phyloP scores from a whole-genome alignment of 1,139 yeast genomes.

The Nakaseomyces nivariensis region DNA sequence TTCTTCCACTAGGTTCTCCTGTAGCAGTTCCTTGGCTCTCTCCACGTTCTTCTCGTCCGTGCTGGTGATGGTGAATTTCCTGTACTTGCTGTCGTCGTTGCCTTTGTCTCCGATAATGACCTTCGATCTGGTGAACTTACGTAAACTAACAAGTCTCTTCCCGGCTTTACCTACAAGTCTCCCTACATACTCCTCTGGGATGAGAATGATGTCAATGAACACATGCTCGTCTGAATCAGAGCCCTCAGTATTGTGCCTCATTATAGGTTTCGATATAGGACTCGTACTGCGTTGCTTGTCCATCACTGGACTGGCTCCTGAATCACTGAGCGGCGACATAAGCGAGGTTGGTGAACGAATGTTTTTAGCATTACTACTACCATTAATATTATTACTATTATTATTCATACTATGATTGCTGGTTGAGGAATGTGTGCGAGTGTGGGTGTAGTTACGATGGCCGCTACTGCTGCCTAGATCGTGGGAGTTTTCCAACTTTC shows the following conservation, averaged over 20 bases:
- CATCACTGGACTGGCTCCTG: neutral
- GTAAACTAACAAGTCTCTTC: slow-evolving; percentile 72
- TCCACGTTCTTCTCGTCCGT: slow-evolving; percentile 31
- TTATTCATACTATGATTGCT: neutral
- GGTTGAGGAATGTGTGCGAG: neutral
- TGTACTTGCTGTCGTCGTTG: slow-evolving; percentile 43
- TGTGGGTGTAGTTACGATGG: neutral
- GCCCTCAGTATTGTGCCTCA: slow-evolving; percentile 3
- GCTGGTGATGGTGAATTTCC: slow-evolving; percentile 68
- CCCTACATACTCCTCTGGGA: slow-evolving; percentile 79
- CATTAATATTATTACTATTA: neutral
- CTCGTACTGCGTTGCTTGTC: neutral
- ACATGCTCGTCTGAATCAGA: neutral
- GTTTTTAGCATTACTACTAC: neutral
- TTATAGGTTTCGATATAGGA: neutral
- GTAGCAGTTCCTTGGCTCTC: slow-evolving; percentile 21
- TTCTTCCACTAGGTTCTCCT: slow-evolving; percentile 61
- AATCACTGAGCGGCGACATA: neutral
- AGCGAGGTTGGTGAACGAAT: neutral
- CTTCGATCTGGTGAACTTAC: slow-evolving; percentile 68
- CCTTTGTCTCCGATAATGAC: slow-evolving; percentile 71
- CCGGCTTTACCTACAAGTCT: slow-evolving; percentile 85
- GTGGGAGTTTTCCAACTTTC: neutral
- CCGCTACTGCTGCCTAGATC: neutral
- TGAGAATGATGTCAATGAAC: slow-evolving; percentile 25